Conservation (phyloP, 192 early-diverging fungal genomes). For the Helicostylum pulchrum region DNA sequence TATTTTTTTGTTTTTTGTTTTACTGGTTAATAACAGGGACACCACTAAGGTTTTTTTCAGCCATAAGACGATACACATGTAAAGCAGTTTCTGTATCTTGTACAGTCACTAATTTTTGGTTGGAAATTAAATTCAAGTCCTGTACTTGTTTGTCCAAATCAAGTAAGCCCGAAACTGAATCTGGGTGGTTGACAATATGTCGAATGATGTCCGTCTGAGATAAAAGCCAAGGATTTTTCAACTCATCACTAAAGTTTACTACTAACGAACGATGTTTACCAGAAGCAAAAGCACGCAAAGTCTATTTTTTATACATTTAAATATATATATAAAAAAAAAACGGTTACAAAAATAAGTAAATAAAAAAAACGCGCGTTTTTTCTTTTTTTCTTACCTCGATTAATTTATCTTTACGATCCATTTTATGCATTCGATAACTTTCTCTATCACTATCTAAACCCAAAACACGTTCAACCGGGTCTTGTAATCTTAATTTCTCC, state of each 20-base stretch:
- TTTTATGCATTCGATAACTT: slow-evolving; percentile 39
- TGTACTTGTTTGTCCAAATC: slow-evolving; percentile 39
- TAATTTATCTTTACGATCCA: slow-evolving; percentile 32
- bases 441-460: slow-evolving; percentile 42
- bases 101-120: slow-evolving; percentile 37
- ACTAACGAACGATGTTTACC: slow-evolving; percentile 60
- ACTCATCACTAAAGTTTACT: slow-evolving; percentile 39
- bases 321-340: background rate
- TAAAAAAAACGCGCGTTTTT: background rate
- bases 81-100: slow-evolving; percentile 40
- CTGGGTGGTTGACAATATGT: slow-evolving; percentile 45
- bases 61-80: slow-evolving; percentile 55
- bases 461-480: slow-evolving; percentile 41
- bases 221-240: slow-evolving; percentile 42
- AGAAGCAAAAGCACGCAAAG: slow-evolving; percentile 48
- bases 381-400: slow-evolving; percentile 17
- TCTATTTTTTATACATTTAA: slow-evolving; percentile 15
- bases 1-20: background rate
- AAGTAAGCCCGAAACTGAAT: slow-evolving; percentile 30
- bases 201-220: slow-evolving; percentile 62
- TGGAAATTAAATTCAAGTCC: slow-evolving; percentile 23
- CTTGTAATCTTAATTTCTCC: slow-evolving; percentile 22
- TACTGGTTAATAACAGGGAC: slow-evolving; percentile 49
- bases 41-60: slow-evolving; percentile 44
- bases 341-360: background rate